Percentiles rank a stretch among this genome's conserved stretches.
These are phyloP conservation scores for Peronospora destructor DNA, from an alignment of 352 stramenopile genomes.

Conservation along the genomic window DNA sequence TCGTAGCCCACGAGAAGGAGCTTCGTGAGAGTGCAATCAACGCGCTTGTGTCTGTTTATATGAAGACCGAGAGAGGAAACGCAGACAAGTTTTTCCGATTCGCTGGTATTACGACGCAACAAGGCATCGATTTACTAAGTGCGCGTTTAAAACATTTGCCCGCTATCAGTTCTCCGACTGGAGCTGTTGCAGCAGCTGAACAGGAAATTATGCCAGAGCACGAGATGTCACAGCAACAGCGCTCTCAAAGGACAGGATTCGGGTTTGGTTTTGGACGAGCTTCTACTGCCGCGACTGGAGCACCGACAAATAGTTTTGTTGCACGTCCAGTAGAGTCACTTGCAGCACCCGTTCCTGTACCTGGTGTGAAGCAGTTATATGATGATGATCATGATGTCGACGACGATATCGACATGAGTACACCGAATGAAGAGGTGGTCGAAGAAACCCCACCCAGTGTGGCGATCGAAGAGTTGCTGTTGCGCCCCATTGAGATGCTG, in stretches of 20 bases:
- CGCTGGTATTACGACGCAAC: slow-evolving; percentile 63
- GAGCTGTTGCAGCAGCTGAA: slow-evolving; percentile 7
- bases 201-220: slow-evolving; percentile 7
- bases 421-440: slow-evolving; percentile 11
- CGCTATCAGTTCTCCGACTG: slow-evolving; percentile 27
- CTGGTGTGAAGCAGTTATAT: slow-evolving; percentile 31
- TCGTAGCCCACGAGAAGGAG: slow-evolving; percentile 76
- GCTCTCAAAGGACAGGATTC: slow-evolving; percentile 21
- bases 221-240: slow-evolving; percentile 13
- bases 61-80: slow-evolving; percentile 48
- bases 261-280: slow-evolving; percentile 31
- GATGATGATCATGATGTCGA: slow-evolving; percentile 24
- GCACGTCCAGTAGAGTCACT: slow-evolving; percentile 4
- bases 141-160: slow-evolving; percentile 75
- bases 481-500: slow-evolving; percentile 58
- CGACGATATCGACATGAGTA: slow-evolving; percentile 54
- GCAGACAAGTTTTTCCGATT: slow-evolving; percentile 76
- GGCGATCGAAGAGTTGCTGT: slow-evolving; percentile 47
- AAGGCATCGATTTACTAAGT: slow-evolving; percentile 72
- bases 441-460: slow-evolving; percentile 15
- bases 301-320: slow-evolving; percentile 4
- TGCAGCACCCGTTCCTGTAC: slow-evolving; percentile 22
- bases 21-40: slow-evolving; percentile 74
- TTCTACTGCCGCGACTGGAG: slow-evolving; percentile 5
- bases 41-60: slow-evolving; percentile 63